Conservation (phyloP, 2,329 filamentous ascomycete genomes). For the Pseudogymnoascus sp. region DNA sequence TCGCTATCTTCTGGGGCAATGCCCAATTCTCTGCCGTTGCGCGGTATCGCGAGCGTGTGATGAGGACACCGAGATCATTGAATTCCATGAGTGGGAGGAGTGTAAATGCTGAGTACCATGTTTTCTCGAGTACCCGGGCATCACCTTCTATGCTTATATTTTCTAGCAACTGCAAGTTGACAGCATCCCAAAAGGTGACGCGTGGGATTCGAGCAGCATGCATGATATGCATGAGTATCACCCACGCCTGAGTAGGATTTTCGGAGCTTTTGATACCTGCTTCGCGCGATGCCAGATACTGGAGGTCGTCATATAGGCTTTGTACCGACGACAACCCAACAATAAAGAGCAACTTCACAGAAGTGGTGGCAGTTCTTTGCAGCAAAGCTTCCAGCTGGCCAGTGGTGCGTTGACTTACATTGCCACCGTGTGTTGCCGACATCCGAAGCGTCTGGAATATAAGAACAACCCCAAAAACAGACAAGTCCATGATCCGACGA, state of each 20-base stretch:
- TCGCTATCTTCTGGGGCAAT: constrained; percentile 51
- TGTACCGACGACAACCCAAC: constrained; percentile 40
- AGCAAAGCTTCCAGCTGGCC: constrained; percentile 45
- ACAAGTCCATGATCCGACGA: constrained; percentile 7
- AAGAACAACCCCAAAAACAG: constrained; percentile 27
- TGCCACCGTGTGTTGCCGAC: constrained; percentile 30
- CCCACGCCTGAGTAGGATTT: constrained; percentile 49
- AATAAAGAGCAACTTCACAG: constrained; percentile 36
- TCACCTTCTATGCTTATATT: constrained; percentile 34
- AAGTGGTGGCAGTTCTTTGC: constrained; percentile 35
- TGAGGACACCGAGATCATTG: constrained; percentile 45
- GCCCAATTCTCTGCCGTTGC: constrained; percentile 51
- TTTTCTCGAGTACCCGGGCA: constrained; percentile 44
- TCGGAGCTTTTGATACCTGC: constrained; percentile 45
- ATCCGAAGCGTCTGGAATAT: constrained; percentile 37
- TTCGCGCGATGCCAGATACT: constrained; percentile 40
- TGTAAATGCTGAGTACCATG: constrained; percentile 55
- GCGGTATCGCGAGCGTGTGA: constrained; percentile 34
- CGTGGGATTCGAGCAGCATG: constrained; percentile 44
- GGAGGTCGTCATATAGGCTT: constrained; percentile 43
- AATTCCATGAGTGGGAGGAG: constrained; percentile 57
- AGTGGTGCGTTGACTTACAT: constrained; percentile 11
- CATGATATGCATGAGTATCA: constrained; percentile 49
- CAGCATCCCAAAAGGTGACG: constrained; percentile 55
- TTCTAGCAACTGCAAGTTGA: constrained; percentile 38